Percentiles rank a stretch among this genome's conserved stretches.
Evolutionary conservation across 2,329 filamentous ascomycete species (phyloP).

Genomic region (Aspergillus ochraceoroseus): DNA sequence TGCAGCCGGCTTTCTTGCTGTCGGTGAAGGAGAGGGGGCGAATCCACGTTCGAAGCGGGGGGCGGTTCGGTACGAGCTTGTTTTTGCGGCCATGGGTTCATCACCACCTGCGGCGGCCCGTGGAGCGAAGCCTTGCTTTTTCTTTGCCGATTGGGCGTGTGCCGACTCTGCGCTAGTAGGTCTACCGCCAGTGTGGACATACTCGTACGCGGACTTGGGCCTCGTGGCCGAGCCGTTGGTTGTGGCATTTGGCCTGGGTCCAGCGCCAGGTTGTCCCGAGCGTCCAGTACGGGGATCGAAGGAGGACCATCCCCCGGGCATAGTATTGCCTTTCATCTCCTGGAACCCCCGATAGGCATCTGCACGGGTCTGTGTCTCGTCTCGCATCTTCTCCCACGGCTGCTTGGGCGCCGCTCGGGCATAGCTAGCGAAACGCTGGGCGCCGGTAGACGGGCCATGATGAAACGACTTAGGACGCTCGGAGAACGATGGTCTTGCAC

Average conservation of each 20-base stretch:
- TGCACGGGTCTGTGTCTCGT: conserved; percentile 40
- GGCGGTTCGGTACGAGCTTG: conserved; percentile 47
- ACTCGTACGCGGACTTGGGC: conserved; percentile 41
- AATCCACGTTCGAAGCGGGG: conserved; percentile 33
- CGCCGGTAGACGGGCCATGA: conserved; percentile 34
- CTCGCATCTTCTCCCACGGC: conserved; percentile 37
- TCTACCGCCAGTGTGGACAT: conserved; percentile 32
- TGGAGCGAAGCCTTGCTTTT: conserved; percentile 55
- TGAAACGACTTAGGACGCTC: conserved; percentile 23
- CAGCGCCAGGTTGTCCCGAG: conserved; percentile 19
- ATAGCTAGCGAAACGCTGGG: conserved; percentile 41
- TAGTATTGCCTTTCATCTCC: conserved; percentile 39
- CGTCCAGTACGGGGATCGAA: conserved; percentile 40
- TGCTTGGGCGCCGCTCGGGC: conserved; percentile 39
- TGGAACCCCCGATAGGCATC: conserved; percentile 45
- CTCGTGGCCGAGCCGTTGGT: conserved; percentile 26
- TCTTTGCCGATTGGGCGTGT: conserved; percentile 45
- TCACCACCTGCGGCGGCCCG: conserved; percentile 56
- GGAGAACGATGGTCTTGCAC: conserved; percentile 22
- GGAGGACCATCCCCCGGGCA: conserved; percentile 37
- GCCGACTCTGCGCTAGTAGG: conserved; percentile 33
- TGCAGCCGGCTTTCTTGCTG: conserved; percentile 41
- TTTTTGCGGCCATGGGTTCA: conserved; percentile 53
- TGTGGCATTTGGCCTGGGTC: conserved; percentile 23
- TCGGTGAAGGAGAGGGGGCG: conserved; percentile 40